phyloP scores from a whole-genome alignment of 2,329 filamentous ascomycete species.

The Talaromyces sp. region DNA sequence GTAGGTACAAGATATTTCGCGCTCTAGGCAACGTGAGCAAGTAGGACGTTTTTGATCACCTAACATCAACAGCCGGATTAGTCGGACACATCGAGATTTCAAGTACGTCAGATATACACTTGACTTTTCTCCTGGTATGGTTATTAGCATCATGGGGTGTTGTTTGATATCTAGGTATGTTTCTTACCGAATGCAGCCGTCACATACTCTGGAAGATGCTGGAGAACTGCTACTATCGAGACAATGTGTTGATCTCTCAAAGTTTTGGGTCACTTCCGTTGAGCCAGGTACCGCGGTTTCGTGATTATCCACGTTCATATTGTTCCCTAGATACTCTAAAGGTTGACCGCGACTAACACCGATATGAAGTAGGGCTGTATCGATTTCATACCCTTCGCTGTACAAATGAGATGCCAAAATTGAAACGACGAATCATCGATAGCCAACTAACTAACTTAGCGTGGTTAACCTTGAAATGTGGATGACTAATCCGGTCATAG shows the following conservation, averaged over 20 bases:
- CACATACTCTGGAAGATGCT: constrained; percentile 16
- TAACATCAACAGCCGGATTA: constrained; percentile 15
- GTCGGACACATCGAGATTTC: neutral
- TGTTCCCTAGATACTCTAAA: neutral
- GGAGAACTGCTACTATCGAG: neutral
- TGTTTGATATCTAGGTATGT: neutral
- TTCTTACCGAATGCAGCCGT: constrained; percentile 20
- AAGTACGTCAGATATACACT: neutral
- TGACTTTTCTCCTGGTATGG: constrained; percentile 1
- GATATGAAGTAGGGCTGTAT: neutral
- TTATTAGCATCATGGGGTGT: neutral
- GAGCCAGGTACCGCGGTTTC: neutral
- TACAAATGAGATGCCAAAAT: neutral
- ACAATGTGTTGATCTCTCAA: neutral
- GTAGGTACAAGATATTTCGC: constrained; percentile 28
- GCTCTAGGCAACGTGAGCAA: constrained; percentile 35
- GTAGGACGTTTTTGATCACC: constrained; percentile 30
- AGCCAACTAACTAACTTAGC: neutral
- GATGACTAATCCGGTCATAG: neutral
- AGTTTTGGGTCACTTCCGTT: neutral
- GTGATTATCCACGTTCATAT: neutral
- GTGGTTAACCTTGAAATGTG: neutral
- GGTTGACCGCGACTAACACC: neutral
- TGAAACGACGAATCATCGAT: neutral
- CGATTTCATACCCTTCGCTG: neutral